Evolutionary conservation across 2,329 filamentous ascomycete species (phyloP), one percentile per base, ranked within the genome.

Genomic region (Dendrostoma leiphaemia): DNA sequence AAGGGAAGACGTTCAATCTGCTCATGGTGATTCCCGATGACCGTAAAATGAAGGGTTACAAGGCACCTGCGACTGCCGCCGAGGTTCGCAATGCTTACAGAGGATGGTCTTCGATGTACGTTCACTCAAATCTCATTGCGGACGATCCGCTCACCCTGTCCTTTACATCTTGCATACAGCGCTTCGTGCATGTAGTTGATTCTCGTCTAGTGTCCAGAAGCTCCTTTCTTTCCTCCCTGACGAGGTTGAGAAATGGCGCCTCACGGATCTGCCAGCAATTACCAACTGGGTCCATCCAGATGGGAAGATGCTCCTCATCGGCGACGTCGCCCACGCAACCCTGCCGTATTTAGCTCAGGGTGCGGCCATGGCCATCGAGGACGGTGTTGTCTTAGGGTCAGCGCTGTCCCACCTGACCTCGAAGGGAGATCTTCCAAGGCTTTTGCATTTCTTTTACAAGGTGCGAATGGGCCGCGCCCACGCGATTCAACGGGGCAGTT

Each of bases 291-390:
- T 6, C 40, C 6, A 53, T n/a, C 13, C 5, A 4, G 37, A 54
- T 5, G 71, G 69, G 3, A 68, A 69, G 34, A 69, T 76, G 10
- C 66, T 72, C 1, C 63, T 78, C 4, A 56, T 77, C 6, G 77
- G 77, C 12, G 77, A 80, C 62, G 75, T 76, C 1, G 76, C 76
- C 1, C 76, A 79, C 63, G 74, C 75, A 12, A 48, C 43, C 3
- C 41, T 53, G 1, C 65, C 65, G 0, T 65, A 61, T 43, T 61
- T 64, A 34, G 65, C 57, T 2, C 56, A 60, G 3, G 63, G 63
- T 1, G 62, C 60, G 1, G 64, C 57, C 2, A 58, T 61, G 59
- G 62, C 60, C 1, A 57, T 66, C 4, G 63, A 65, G n/a, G 64
- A 64, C 15, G 60, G 59, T 2, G 59, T 58, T n/a, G 49, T 65